Evolutionary conservation across 192 early-diverging fungal species (phyloP).

Genomic region (Coemansia sp.): DNA sequence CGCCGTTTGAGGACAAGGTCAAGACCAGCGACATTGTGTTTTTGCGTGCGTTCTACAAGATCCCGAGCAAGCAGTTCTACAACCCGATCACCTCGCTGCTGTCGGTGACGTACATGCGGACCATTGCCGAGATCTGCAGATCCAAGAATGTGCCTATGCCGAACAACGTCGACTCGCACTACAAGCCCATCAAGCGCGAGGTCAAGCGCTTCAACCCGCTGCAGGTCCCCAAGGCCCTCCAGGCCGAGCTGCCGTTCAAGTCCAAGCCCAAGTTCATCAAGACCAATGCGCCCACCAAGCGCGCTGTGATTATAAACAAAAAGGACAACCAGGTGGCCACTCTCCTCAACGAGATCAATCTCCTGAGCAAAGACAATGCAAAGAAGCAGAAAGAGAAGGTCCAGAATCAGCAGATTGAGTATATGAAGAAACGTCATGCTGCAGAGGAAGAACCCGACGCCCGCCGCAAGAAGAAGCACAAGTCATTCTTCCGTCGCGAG

Average conservation of each 20-base stretch:
- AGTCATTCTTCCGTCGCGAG: constrained; percentile 66
- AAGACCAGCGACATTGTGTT: constrained; percentile 98
- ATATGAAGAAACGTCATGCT: constrained; percentile 55
- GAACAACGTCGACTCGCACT: constrained; percentile 80
- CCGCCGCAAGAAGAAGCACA: constrained; percentile 65
- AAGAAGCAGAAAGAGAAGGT: constrained; percentile 64
- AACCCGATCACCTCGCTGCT: constrained; percentile 96
- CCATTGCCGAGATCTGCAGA: constrained; percentile 80
- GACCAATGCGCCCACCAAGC: too few relatives aligned
- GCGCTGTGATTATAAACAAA: too few relatives aligned
- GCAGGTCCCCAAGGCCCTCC: constrained; percentile 75
- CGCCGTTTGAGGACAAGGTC: constrained; percentile 98
- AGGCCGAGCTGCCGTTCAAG: too few relatives aligned
- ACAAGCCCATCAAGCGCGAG: constrained; percentile 78
- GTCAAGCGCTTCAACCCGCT: constrained; percentile 79
- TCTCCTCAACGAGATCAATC: too few relatives aligned
- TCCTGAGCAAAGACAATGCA: constrained; percentile 70
- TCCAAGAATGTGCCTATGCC: constrained; percentile 65
- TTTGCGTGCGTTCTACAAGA: constrained; percentile 93
- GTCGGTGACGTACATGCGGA: constrained; percentile 86
- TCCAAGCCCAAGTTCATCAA: too few relatives aligned
- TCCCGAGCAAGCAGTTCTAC: constrained; percentile 93
- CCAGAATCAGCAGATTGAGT: constrained; percentile 56
- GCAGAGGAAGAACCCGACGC: constrained; percentile 51
- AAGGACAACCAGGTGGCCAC: too few relatives aligned